Evolutionary conservation across 2,329 filamentous ascomycete genomes (phyloP), one percentile per base, ranked within the genome.

Genomic region (Pestalotiopsis sp.): DNA sequence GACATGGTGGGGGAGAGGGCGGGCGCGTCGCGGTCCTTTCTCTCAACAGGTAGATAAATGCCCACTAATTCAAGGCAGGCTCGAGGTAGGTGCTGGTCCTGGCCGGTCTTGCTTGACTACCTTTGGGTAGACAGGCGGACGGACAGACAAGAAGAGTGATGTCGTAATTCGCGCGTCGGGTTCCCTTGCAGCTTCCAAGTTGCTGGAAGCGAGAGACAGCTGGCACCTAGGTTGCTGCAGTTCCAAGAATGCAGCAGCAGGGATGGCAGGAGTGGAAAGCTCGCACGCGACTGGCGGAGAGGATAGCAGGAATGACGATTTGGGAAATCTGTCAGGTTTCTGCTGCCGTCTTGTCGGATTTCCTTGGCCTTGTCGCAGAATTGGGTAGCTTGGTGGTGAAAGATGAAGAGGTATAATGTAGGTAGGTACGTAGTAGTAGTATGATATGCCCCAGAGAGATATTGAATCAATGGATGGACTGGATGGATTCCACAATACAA

Each of bases 1-100:
- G 90, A 87, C 90, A 92, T 92, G 71, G 70, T 80, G 72, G 80
- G 72, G 72, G 55, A 25, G 49, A 45, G 23, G 52, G 20, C 52
- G 64, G 52, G 20, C 52, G 64, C 36, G 36, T 62, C 25, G 27
- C 59, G 25, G 38, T 36, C 36, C 31, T 36, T 36, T 36, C 31
- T 36, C 31, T 36, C 7, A 36, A 36, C 2, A 9, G 31, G 31
- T 36, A 36, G 31, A 9, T 9, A 36, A 36, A 36, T 36, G 31
- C 7, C 31, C 31, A 36, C 31, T 38, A 62, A 62, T 17, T n/a
- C 23, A 27, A 59, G 23, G 20, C 57, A 23, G 25, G n/a, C 23
- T 27, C 23, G 23, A 59, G 20, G 25, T 23, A 36, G 31, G 31
- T 36, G 7, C 31, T 36, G 31, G 31, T 36, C 31, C 31, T 36